A percentile compares a stretch with the other conserved stretches of the same genome.
Conservation (phyloP, 116 monocot species). For the Thalassia testudinum region DNA sequence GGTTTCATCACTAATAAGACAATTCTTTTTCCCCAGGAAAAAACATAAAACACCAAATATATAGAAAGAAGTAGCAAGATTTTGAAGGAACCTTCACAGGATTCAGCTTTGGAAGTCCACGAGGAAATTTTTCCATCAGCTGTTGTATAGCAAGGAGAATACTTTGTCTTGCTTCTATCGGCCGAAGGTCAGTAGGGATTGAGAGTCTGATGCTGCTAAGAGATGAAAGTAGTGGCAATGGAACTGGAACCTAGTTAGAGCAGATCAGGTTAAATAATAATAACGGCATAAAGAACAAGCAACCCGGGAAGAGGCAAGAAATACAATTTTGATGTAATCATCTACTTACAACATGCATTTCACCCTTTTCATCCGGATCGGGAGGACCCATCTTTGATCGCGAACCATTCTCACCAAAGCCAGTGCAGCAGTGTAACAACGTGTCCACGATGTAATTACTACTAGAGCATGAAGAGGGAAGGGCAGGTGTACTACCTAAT, state of each 20-base stretch:
- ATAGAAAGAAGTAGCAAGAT: neutral
- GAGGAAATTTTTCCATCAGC: slow-evolving; percentile 61
- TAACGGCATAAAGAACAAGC: neutral
- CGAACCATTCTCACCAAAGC: slow-evolving; percentile 56
- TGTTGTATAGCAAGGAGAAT: slow-evolving; percentile 84
- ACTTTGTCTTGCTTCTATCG: slow-evolving; percentile 87
- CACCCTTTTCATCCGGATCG: slow-evolving; percentile 81
- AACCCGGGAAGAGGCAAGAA: neutral
- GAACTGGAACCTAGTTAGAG: slow-evolving; percentile 71
- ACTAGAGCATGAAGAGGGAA: slow-evolving; percentile 31
- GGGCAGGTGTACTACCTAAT: slow-evolving; percentile 26
- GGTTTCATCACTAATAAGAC: too few relatives aligned
- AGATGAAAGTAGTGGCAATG: slow-evolving; percentile 61
- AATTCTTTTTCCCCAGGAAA: too few relatives aligned
- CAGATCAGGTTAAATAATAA: neutral
- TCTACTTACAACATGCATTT: slow-evolving; percentile 99
- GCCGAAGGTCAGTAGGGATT: slow-evolving; percentile 85
- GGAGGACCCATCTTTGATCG: slow-evolving; percentile 78
- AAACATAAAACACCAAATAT: too few relatives aligned
- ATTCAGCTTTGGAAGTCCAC: slow-evolving; percentile 79
- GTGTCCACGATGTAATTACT: slow-evolving; percentile 73
- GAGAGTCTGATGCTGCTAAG: slow-evolving; percentile 78
- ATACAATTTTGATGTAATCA: neutral
- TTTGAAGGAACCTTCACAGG: slow-evolving; percentile 57
- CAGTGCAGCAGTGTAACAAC: slow-evolving; percentile 68